Base-by-base conservation (phyloP, 2,329 filamentous ascomycete genomes). In the Ascocoryne sarcoides region DNA sequence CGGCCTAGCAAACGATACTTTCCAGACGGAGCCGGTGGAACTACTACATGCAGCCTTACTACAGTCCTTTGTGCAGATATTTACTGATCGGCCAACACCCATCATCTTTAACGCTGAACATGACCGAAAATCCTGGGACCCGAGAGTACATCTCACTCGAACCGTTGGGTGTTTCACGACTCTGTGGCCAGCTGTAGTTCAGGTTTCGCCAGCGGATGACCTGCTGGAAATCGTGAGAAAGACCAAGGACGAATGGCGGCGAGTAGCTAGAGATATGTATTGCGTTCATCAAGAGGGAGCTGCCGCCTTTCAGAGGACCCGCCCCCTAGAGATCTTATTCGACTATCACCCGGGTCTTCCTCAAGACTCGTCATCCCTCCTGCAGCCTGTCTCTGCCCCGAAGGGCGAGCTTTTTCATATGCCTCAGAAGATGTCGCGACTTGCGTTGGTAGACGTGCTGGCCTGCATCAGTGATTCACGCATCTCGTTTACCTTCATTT, bases 91-190 rank as follows among this genome's bases (percentile, higher is more conserved):
- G 3, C n/a, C 47, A 0, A 15, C 52, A 0, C 65, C 65, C 1
- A 46, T 55, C 2, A 46, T 69, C 1, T 68, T 64, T 48, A 60
- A 55, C 29, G 65, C 69, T 42, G 58, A 61, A 0, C 66, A 69
- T 18, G 67, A 66, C 1, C 57, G 67, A 5, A 65, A 69, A 21
- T 43, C 60, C 1, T 61, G 57, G 54, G 52, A 57, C 17, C 20
- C 49, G 2, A 20, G 32, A 1, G 46, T 64, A 7, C 60, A 69
- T 36, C 46, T 63, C 1, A 63, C 65, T 0, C 45, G 55, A 1
- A 68, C 64, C 0, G 61, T 69, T 0, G 67, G 67, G 4, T 70
- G 66, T 66, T 69, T 69, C 40, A 68, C 67, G 1, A 64, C 64
- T 0, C 10, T 37, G 20, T 37, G 29, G 15, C 35, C 35, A 2